Evolutionary conservation across 2,329 filamentous ascomycete genomes (phyloP), one percentile per base, ranked within the genome.

Genomic region (Claviceps pusilla): DNA sequence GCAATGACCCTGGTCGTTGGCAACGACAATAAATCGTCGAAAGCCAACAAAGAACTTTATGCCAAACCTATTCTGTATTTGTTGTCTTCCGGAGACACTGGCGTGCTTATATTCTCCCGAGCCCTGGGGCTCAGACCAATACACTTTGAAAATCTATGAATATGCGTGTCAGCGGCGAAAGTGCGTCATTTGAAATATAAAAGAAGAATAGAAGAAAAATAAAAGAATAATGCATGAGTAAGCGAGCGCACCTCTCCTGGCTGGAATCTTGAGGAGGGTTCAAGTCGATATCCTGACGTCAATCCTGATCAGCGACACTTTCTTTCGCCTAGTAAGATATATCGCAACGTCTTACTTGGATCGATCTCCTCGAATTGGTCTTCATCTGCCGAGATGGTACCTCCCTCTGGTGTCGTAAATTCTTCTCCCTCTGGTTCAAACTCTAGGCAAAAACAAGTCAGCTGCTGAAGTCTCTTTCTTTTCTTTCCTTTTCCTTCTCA

Each of bases 11-110:
- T 71, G 67, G 31, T 76, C 72, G 50, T 72, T 76, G 1, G 67
- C 71, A 16, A 79, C 68, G 4, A 81, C 72, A 45, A 82, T 73
- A 54, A 80, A 81, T 3, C 77, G 73, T 4, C 77, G 72, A 53
- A 77, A 73, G 1, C 75, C 74, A 19, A 73, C 66, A 55, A 75
- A 75, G 46, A 78, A 73, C 14, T 64, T 65, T 9, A 68, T 67
- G 14, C 66, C 64, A 48, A 65, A 65, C 37, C 63, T 63, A 37
- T 69, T 68, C 50, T 65, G 65, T 28, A 66, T 65, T 35, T 64
- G 67, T 5, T 66, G 61, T 45, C 61, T 65, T 29, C 63, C 68
- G 7, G 66, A 69, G 7, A 70, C 62, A 11, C 64, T 66, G 1
- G 62, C 59, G 3, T 64, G 54, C 43, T 59, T 50, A 2, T 67